phyloP scores from a whole-genome alignment of 179 eudicot species.

The Beta lomatogona region DNA sequence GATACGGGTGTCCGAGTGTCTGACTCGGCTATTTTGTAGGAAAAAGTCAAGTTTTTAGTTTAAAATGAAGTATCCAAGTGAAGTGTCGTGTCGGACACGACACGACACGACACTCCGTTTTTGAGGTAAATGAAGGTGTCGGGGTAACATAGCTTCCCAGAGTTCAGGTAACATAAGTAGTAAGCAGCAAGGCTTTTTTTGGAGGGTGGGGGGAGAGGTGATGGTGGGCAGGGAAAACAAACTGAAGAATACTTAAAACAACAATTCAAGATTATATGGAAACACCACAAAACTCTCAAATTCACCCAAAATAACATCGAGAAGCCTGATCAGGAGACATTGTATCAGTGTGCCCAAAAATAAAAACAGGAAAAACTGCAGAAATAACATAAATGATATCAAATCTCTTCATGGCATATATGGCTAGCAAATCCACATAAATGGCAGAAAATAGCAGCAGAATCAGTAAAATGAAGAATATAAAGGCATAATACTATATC shows the following conservation, averaged over 20 bases:
- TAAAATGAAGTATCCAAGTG: too few species aligned
- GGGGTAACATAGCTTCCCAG: too few species aligned
- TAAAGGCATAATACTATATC: slow-evolving; percentile 9
- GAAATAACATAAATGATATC: background rate
- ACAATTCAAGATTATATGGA: background rate
- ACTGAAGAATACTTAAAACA: background rate
- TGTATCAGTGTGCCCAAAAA: background rate
- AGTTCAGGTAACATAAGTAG: too few species aligned
- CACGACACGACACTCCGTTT: too few species aligned
- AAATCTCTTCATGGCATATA: background rate
- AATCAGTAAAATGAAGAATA: background rate
- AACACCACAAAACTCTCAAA: background rate
- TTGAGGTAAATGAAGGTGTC: too few species aligned
- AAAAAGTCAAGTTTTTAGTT: too few species aligned
- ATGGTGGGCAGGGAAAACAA: background rate
- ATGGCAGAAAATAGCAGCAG: background rate
- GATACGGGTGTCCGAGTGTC: too few species aligned
- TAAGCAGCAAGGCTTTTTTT: too few species aligned
- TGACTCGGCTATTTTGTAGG: too few species aligned
- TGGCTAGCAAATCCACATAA: background rate
- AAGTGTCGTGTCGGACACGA: too few species aligned
- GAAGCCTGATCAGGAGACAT: background rate
- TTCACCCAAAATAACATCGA: background rate
- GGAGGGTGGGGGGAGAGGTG: too few species aligned
- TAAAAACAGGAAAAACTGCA: background rate